phyloP scores from a whole-genome alignment of 2,329 filamentous ascomycete species.

The Scytalidium lignicola region DNA sequence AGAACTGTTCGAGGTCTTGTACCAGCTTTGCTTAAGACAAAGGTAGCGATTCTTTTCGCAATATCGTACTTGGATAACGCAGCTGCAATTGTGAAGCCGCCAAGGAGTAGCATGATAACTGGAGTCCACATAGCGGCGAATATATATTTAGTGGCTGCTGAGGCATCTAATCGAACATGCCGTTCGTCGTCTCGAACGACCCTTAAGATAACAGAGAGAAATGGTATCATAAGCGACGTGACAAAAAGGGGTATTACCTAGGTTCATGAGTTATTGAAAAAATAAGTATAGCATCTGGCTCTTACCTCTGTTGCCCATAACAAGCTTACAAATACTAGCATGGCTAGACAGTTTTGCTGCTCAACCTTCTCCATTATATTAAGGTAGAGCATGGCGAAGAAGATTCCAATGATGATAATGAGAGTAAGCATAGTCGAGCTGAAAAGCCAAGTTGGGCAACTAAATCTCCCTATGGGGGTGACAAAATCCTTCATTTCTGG shows the following conservation, averaged over 20 bases:
- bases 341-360: slow-evolving; percentile 92
- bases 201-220: slow-evolving; percentile 79
- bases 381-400: slow-evolving; percentile 66
- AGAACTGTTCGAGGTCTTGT: slow-evolving; percentile 85
- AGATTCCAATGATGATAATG: slow-evolving; percentile 64
- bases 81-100: slow-evolving; percentile 92
- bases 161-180: slow-evolving; percentile 67
- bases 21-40: slow-evolving; percentile 92
- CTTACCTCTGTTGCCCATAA: slow-evolving; percentile 92
- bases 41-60: slow-evolving; percentile 93
- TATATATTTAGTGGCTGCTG: slow-evolving; percentile 75
- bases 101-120: slow-evolving; percentile 95
- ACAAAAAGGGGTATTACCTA: slow-evolving; percentile 95
- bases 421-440: slow-evolving; percentile 77
- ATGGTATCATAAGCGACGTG: slow-evolving; percentile 88
- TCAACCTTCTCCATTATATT: slow-evolving; percentile 83
- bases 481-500: slow-evolving; percentile 60
- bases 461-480: slow-evolving; percentile 75
- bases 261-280: slow-evolving; percentile 13
- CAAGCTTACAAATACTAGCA: slow-evolving; percentile 89
- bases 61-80: slow-evolving; percentile 97
- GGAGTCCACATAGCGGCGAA: slow-evolving; percentile 99
- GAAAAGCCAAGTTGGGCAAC: slow-evolving; percentile 75
- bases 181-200: slow-evolving; percentile 77
- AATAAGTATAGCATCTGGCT: not conserved